phyloP scores from a whole-genome alignment of 2,329 filamentous ascomycete genomes.

The Exophiala sp. region DNA sequence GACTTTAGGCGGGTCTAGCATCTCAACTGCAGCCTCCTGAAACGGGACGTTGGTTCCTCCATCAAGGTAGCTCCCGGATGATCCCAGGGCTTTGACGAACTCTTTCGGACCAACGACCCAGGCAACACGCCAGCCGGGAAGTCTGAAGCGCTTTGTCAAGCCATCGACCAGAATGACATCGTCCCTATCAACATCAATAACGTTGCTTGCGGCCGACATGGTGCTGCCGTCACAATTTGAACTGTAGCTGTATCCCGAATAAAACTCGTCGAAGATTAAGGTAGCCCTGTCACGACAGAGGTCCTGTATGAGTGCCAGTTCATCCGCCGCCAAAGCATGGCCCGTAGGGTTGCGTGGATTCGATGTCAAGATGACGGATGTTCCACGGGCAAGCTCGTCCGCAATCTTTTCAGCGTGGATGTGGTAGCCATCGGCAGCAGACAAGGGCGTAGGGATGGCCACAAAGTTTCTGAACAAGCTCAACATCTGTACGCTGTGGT shows the following conservation, averaged over 20 bases:
- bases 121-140: constrained; percentile 92
- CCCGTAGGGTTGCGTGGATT: constrained; percentile 95
- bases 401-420: constrained; percentile 91
- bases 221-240: constrained; percentile 84
- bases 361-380: constrained; percentile 83
- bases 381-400: constrained; percentile 80
- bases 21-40: constrained; percentile 84
- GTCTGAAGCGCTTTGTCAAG: constrained; percentile 90
- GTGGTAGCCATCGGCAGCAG: constrained; percentile 80
- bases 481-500: constrained; percentile 56
- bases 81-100: constrained; percentile 88
- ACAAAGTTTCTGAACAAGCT: constrained; percentile 91
- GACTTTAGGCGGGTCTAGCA: constrained; percentile 83
- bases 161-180: constrained; percentile 94
- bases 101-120: constrained; percentile 96
- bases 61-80: constrained; percentile 88
- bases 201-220: constrained; percentile 81
- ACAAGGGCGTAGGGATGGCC: constrained; percentile 77
- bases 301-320: constrained; percentile 85
- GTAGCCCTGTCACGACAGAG: constrained; percentile 86
- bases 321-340: constrained; percentile 74
- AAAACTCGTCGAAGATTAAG: constrained; percentile 94
- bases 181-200: constrained; percentile 78
- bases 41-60: constrained; percentile 92
- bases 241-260: constrained; percentile 93